These are phyloP conservation scores for Jacaranda mimosifolia DNA, from an alignment of 257 asterid species.

Conservation along the genomic window DNA sequence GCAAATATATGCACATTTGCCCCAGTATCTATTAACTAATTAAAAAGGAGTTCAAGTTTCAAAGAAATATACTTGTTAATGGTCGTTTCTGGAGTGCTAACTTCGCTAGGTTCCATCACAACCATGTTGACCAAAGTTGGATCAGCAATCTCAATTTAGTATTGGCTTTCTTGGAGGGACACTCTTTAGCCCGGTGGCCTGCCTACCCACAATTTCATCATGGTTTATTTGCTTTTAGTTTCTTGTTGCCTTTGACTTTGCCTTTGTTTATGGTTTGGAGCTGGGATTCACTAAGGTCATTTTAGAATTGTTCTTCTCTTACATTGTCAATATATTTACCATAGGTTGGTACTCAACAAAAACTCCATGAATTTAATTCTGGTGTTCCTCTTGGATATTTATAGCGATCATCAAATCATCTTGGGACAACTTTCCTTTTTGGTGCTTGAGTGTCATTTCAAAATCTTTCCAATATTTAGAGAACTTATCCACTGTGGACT, in stretches of 20 bases:
- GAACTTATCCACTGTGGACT: not conserved
- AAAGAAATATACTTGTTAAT: too few species aligned
- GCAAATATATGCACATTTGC: not conserved
- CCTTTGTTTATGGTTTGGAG: not conserved
- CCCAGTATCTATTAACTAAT: not conserved
- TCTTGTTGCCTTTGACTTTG: not conserved
- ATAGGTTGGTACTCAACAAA: not conserved
- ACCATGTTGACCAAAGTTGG: not conserved
- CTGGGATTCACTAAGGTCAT: not conserved
- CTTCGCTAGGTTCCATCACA: not conserved
- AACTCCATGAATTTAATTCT: not conserved
- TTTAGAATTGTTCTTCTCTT: not conserved
- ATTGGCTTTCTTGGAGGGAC: not conserved
- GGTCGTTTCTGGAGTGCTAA: not conserved
- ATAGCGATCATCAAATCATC: not conserved
- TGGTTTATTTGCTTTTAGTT: conserved; percentile 7
- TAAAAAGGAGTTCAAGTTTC: not conserved
- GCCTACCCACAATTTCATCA: not conserved
- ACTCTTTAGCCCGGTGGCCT: not conserved
- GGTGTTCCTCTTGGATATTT: too few species aligned
- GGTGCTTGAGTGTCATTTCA: not conserved
- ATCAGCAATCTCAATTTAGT: not conserved
- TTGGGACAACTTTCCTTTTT: not conserved
- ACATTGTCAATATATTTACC: not conserved
- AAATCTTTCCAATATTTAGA: not conserved